Evolutionary conservation across 2,329 filamentous ascomycete species (phyloP).

Genomic region (Fusarium tricinctum): DNA sequence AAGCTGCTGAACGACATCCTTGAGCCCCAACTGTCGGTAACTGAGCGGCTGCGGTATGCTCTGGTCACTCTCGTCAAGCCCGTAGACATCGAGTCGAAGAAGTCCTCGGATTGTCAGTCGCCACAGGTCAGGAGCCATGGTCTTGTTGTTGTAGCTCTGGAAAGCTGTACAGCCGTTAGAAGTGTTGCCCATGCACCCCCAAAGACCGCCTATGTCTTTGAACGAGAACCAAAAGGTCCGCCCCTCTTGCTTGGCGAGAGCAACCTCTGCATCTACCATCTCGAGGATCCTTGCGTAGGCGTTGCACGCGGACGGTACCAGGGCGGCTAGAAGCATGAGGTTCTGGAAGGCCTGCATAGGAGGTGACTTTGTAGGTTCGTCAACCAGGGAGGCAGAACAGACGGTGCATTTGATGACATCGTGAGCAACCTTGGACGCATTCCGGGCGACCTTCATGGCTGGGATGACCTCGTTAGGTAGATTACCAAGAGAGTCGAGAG

Average conservation of each 20-base stretch:
- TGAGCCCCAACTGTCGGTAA: constrained; percentile 63
- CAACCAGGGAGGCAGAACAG: constrained; percentile 60
- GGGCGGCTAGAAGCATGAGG: constrained; percentile 69
- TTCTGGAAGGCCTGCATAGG: constrained; percentile 69
- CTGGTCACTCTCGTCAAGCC: constrained; percentile 53
- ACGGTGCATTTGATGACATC: constrained; percentile 64
- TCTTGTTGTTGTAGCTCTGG: constrained; percentile 57
- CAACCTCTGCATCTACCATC: constrained; percentile 67
- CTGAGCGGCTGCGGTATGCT: constrained; percentile 26
- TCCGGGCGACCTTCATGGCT: constrained; percentile 64
- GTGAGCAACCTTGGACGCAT: constrained; percentile 64
- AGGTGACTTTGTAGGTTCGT: constrained; percentile 54
- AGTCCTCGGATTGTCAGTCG: constrained; percentile 66
- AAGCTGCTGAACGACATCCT: constrained; percentile 67
- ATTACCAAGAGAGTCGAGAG: constrained; percentile 64
- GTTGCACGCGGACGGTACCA: constrained; percentile 70
- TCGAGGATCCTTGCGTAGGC: constrained; percentile 69
- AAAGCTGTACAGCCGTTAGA: constrained; percentile 48
- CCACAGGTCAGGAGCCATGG: constrained; percentile 69
- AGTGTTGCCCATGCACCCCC: constrained; percentile 55
- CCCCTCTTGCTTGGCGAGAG: constrained; percentile 58
- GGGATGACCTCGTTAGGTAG: constrained; percentile 61
- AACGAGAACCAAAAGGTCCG: constrained; percentile 62
- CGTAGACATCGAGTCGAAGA: constrained; percentile 71
- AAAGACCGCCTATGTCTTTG: constrained; percentile 63